phyloP scores from a whole-genome alignment of 2,329 filamentous ascomycete species.

The Aspergillus quadricinctus region DNA sequence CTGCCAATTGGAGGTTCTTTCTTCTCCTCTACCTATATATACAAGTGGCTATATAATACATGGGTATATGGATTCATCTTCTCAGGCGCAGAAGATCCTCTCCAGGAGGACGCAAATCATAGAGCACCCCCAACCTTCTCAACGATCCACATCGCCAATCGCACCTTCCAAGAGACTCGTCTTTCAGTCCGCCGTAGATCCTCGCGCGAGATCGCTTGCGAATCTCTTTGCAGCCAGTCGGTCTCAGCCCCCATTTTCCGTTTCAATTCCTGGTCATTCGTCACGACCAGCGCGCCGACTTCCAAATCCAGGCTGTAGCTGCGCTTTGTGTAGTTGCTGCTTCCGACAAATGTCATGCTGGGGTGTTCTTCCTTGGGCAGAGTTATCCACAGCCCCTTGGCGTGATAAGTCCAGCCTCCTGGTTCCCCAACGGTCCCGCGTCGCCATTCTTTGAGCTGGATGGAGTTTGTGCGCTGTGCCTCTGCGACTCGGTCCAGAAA shows the following conservation, averaged over 20 bases:
- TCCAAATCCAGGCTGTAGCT: slow-evolving; percentile 92
- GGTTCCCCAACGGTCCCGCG: slow-evolving; percentile 74
- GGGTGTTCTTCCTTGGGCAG: slow-evolving; percentile 57
- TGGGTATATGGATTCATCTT: slow-evolving; percentile 11
- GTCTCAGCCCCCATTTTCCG: slow-evolving; percentile 73
- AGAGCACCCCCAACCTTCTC: slow-evolving; percentile 80
- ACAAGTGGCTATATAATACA: slow-evolving; percentile 5
- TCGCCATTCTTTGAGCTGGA: slow-evolving; percentile 83
- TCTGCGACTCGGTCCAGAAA: slow-evolving; percentile 65
- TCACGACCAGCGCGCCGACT: slow-evolving; percentile 81
- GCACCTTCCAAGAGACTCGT: slow-evolving; percentile 77
- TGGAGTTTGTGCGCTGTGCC: slow-evolving; percentile 53
- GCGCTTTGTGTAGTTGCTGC: slow-evolving; percentile 91
- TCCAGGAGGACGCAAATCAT: slow-evolving; percentile 38
- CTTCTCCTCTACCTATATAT: neutral
- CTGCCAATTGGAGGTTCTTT: neutral
- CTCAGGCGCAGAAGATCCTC: neutral
- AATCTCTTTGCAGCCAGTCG: slow-evolving; percentile 71
- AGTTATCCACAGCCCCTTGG: slow-evolving; percentile 90
- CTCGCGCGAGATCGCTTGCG: slow-evolving; percentile 63
- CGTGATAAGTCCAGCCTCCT: slow-evolving; percentile 94
- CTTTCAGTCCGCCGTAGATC: slow-evolving; percentile 80
- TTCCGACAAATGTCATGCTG: slow-evolving; percentile 78
- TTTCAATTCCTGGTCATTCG: slow-evolving; percentile 68
- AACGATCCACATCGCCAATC: slow-evolving; percentile 92